Base-by-base conservation (phyloP, 169 alveolate genomes). In the Plasmodium vinckei region DNA sequence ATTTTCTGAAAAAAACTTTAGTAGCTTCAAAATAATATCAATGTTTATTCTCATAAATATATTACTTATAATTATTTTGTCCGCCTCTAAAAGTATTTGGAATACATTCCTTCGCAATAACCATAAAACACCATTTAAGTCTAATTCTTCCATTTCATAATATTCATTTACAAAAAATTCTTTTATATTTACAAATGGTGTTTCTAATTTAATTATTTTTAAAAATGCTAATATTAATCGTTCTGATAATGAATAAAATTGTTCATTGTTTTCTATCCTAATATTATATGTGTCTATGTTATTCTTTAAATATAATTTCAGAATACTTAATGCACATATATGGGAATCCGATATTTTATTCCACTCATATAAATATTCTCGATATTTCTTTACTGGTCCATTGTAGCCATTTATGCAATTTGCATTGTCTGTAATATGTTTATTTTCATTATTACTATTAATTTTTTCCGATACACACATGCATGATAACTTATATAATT, bases 111-210 rank as follows among this genome's bases (percentile, higher is more conserved):
- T 86, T 25, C 91, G 69, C 42, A 86, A 65, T 46, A 86, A 72
- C 91, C 91, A 86, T 49, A 86, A 70, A 57, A 46, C 42, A 27
- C 91, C 91, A 60, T 86, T 63, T 53, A 70, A 15, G 27, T 86
- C 91, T 61, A 86, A 39, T 63, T 86, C 77, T 39, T 86, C 91
- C 68, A 86, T 86, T 86, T 86, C 77, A 21, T 86, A 51, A 70
- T 60, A 25, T 19, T 68, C 13, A 51, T 39, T 54, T 86, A 54
- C 42, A 73, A 63, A 71, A 61, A 69, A 70, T 47, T 54, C 86
- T 4, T 71, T 60, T 39, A 47, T 69, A 47, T 73, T 59, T 57
- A 86, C 49, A 39, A 86, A 86, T 5, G 91, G 91, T 12, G 57
- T 86, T 53, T 86, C 59, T 53, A 86, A 44, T 53, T 86, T 86